Percentiles rank a stretch among this genome's conserved stretches.
These are phyloP conservation scores for Moricandia arvensis DNA, from an alignment of 345 rosid species.

Conservation along the genomic window DNA sequence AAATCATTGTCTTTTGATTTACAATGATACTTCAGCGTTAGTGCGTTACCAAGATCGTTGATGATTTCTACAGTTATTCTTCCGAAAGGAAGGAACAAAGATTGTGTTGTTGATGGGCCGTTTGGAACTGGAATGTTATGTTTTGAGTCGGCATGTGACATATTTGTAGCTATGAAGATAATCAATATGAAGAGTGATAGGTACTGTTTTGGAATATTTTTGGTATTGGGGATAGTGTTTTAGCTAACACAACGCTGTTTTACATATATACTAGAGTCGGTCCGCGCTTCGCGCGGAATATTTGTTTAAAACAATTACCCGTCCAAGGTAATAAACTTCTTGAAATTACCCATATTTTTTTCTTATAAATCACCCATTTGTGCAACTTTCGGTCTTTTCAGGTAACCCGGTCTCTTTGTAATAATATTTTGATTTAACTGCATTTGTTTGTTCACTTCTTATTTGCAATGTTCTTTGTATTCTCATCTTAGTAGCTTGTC, in stretches of 20 bases:
- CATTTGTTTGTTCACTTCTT: no score
- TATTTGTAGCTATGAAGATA: constrained; percentile 4
- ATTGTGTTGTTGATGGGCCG: constrained; percentile 1
- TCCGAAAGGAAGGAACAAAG: background rate
- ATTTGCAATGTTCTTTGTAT: no score
- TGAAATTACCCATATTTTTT: background rate
- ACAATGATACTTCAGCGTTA: constrained; percentile 20
- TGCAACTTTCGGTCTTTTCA: no score
- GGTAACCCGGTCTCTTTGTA: no score
- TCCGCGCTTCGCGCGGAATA: no score
- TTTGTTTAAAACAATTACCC: no score
- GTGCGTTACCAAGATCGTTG: constrained; percentile 13
- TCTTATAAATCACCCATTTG: no score
- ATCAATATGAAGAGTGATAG: background rate
- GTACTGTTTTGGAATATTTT: constrained; percentile 3
- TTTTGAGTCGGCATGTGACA: background rate
- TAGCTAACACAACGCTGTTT: background rate
- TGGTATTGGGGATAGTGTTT: background rate
- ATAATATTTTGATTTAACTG: no score
- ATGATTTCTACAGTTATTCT: constrained; percentile 11
- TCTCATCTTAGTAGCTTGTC: no score
- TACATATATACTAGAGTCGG: no score
- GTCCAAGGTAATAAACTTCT: no score
- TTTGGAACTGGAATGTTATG: background rate
- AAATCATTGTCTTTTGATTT: constrained; percentile 28